A percentile compares a stretch with the other conserved stretches of the same genome.
phyloP scores from a whole-genome alignment of 176 grass and related monocot genomes.

The Zea mays region Zm-B73-REFERENCE-NAM-5.0 NC_050097.1:204721501-204722000 shows the following conservation, averaged over 20 bases:
- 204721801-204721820: constrained; percentile 36
- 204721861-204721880: constrained; percentile 34
- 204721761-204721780: constrained; percentile 22
- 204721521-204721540: constrained; percentile 37
- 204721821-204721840: constrained; percentile 42
- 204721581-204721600: constrained; percentile 31
- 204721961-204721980: constrained; percentile 25
- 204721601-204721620: constrained; percentile 32
- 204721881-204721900: constrained; percentile 36
- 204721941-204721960: constrained; percentile 16
- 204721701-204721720: constrained; percentile 13
- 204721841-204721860: constrained; percentile 28
- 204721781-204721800: constrained; percentile 12
- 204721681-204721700: constrained; percentile 39
- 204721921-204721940: not conserved
- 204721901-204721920: constrained; percentile 42
- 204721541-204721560: constrained; percentile 33
- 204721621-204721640: constrained; percentile 18
- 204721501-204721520: constrained; percentile 78
- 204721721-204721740: constrained; percentile 22
- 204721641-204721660: constrained; percentile 34
- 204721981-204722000: constrained; percentile 15
- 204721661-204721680: constrained; percentile 35
- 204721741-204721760: constrained; percentile 41
- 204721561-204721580: constrained; percentile 38